Conservation (phyloP, 2,329 filamentous ascomycete genomes). For the Sordariomycetes sp. region DNA sequence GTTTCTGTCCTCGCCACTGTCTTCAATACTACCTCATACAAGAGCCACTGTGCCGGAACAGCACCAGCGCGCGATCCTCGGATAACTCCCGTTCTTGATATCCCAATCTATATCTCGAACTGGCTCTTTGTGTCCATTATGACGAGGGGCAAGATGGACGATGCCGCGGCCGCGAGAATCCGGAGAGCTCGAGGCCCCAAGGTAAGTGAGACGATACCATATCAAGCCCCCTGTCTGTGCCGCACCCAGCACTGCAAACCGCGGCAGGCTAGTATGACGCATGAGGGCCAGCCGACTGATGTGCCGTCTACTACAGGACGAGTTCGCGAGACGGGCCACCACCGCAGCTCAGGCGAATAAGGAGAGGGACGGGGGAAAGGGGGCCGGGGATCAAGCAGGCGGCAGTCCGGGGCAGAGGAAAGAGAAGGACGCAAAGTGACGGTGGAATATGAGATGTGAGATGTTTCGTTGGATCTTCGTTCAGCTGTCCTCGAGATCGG, state of each 20-base stretch:
- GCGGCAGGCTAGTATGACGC: no score
- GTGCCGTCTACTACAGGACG: constrained; percentile 16
- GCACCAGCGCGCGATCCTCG: background rate
- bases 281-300: background rate
- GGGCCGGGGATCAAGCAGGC: constrained; percentile 2
- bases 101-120: background rate
- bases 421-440: background rate
- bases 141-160: constrained; percentile 26
- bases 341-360: constrained; percentile 22
- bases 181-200: constrained; percentile 27
- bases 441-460: background rate
- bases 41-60: background rate
- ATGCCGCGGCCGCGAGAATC: constrained; percentile 28
- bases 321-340: constrained; percentile 22
- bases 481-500: background rate
- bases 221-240: background rate
- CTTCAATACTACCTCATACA: background rate
- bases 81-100: background rate
- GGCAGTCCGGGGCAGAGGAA: background rate
- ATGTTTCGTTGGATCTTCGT: background rate
- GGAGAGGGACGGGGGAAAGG: constrained; percentile 9
- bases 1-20: constrained; percentile 3
- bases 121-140: background rate
- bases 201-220: constrained; percentile 15
- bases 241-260: background rate